These are phyloP conservation scores for Microthlaspi erraticum DNA, from an alignment of 345 rosid species.

Conservation along the genomic window DNA sequence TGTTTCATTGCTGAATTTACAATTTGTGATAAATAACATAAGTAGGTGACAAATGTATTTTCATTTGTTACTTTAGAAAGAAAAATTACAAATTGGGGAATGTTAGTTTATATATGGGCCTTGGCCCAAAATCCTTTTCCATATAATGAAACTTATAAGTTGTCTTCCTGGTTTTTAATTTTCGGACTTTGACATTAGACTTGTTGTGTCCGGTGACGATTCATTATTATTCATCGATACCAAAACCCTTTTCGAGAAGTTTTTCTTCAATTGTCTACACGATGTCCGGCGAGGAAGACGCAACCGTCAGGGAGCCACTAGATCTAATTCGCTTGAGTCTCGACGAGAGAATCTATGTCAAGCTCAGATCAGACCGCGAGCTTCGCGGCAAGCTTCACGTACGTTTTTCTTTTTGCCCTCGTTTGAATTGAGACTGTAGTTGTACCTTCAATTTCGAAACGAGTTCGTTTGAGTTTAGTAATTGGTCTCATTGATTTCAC, in stretches of 20 bases:
- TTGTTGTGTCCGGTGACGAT: too few species aligned
- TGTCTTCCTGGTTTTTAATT: constrained; percentile 4
- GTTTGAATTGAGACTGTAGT: neutral
- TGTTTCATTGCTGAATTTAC: too few species aligned
- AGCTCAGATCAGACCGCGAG: constrained; percentile 98
- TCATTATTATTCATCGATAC: constrained; percentile 1
- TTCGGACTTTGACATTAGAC: constrained; percentile 6
- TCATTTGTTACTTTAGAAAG: too few species aligned
- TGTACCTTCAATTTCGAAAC: too few species aligned
- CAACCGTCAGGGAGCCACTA: constrained; percentile 97
- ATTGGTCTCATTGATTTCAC: too few species aligned
- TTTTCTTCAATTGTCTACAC: neutral
- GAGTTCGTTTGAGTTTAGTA: too few species aligned
- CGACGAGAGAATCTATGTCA: constrained; percentile 98
- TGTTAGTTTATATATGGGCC: constrained; percentile 6
- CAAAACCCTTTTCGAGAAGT: constrained; percentile 27
- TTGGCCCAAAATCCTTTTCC: neutral
- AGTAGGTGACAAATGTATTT: too few species aligned
- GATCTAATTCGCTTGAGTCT: constrained; percentile 97
- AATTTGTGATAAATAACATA: too few species aligned
- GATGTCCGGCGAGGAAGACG: constrained; percentile 95
- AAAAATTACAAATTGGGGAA: too few species aligned
- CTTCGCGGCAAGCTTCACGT: constrained; percentile 99
- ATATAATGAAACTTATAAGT: neutral
- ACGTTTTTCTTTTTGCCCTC: constrained; percentile 24